Evolutionary conservation across 805 yeast genomes (phyloP).

Genomic region (Barnettozyma botsteinii): DNA sequence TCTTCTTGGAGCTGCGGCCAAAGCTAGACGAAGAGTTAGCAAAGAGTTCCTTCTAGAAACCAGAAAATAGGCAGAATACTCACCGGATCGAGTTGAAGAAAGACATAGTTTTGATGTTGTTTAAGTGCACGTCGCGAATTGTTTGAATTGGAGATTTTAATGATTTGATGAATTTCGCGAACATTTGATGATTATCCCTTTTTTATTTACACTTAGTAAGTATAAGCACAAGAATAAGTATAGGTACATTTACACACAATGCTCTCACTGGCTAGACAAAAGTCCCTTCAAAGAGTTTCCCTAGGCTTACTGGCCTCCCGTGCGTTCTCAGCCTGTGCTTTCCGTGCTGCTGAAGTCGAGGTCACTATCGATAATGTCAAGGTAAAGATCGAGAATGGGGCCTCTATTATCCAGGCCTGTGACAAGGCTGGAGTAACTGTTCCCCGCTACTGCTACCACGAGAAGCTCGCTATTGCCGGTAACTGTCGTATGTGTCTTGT

Average conservation of each 20-base stretch:
- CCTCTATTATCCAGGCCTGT: constrained; percentile 86
- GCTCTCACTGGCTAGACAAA: neutral
- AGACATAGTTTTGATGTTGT: constrained; percentile 27
- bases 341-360: constrained; percentile 50
- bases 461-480: constrained; percentile 84
- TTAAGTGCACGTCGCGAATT: neutral
- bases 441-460: constrained; percentile 90
- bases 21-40: constrained; percentile 39
- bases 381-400: constrained; percentile 77
- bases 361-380: constrained; percentile 61
- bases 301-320: no score
- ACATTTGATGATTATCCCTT: neutral
- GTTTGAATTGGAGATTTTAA: neutral
- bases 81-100: constrained; percentile 33
- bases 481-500: constrained; percentile 92
- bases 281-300: no score
- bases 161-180: neutral
- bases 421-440: constrained; percentile 85
- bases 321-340: neutral
- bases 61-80: neutral
- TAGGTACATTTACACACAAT: no score
- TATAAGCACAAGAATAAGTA: no score
- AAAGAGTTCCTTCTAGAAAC: neutral
- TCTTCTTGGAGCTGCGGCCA: constrained; percentile 50
- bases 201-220: no score